Percentiles rank a stretch among this genome's conserved stretches.
Evolutionary conservation across 805 yeast species (phyloP).

Genomic region (Torulaspora gathmanii): DNA sequence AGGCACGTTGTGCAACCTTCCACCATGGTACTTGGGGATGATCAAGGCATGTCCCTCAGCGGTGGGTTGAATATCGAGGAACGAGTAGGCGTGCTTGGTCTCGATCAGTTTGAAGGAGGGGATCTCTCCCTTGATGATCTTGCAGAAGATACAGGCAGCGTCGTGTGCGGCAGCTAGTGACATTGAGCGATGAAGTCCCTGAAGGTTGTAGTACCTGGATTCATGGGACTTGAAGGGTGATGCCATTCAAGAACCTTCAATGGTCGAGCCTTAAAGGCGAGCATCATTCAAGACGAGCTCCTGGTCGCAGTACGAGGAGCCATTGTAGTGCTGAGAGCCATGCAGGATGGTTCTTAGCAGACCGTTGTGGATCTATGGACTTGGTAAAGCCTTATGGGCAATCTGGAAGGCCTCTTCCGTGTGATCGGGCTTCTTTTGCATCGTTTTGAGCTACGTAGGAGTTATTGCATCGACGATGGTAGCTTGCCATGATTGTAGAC

Average conservation of each 20-base stretch:
- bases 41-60: conserved; percentile 83
- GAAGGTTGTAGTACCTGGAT: neutral
- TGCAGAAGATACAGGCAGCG: conserved; percentile 84
- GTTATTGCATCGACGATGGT: no score
- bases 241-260: neutral
- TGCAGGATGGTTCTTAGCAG: neutral
- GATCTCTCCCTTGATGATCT: conserved; percentile 90
- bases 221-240: no score
- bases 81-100: conserved; percentile 75
- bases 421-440: no score
- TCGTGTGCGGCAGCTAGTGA: conserved; percentile 31
- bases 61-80: conserved; percentile 90
- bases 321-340: neutral
- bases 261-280: neutral
- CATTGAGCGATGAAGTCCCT: neutral
- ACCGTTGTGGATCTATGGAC: neutral
- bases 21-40: conserved; percentile 93
- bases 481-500: no score
- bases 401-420: no score
- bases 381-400: no score
- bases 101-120: conserved; percentile 89
- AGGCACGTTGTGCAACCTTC: conserved; percentile 84
- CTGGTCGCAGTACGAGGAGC: neutral
- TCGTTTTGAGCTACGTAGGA: no score
- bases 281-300: neutral